phyloP scores from a whole-genome alignment of 1,284 basidiomycete genomes.

The Limonomyces culmigenus region DNA sequence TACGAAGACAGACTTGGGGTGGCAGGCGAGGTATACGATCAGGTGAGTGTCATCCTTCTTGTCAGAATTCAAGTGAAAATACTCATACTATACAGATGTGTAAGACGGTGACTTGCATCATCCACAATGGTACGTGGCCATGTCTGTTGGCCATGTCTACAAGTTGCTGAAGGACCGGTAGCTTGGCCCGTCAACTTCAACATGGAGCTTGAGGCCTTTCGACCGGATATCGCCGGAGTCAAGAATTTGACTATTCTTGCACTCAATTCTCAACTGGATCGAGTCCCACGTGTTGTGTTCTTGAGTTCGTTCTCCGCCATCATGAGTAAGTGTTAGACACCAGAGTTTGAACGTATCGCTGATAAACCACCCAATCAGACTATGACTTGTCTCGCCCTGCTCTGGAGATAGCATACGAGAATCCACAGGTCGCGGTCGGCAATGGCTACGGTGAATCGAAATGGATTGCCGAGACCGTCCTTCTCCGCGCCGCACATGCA shows the following conservation, averaged over 20 bases:
- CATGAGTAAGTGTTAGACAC: too few relatives aligned
- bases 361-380: too few relatives aligned
- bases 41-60: slow-evolving; percentile 1
- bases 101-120: slow-evolving; percentile 9
- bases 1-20: neutral
- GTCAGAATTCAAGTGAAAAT: neutral
- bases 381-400: too few relatives aligned
- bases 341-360: too few relatives aligned
- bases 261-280: slow-evolving; percentile 10
- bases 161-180: neutral
- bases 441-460: too few relatives aligned
- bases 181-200: slow-evolving; percentile 22
- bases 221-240: slow-evolving; percentile 13
- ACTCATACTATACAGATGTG: slow-evolving; percentile 6
- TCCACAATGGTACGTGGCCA: slow-evolving; percentile 14
- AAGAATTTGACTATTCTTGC: slow-evolving; percentile 17
- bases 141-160: neutral
- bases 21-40: slow-evolving; percentile 2
- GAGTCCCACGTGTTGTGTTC: too few relatives aligned
- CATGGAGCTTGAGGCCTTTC: slow-evolving; percentile 16
- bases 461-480: too few relatives aligned
- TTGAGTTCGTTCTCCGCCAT: too few relatives aligned
- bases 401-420: too few relatives aligned
- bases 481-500: too few relatives aligned
- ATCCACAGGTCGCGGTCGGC: too few relatives aligned